phyloP scores from a whole-genome alignment of 768 basidiomycete genomes.

The Botryobasidium botryosum region DNA sequence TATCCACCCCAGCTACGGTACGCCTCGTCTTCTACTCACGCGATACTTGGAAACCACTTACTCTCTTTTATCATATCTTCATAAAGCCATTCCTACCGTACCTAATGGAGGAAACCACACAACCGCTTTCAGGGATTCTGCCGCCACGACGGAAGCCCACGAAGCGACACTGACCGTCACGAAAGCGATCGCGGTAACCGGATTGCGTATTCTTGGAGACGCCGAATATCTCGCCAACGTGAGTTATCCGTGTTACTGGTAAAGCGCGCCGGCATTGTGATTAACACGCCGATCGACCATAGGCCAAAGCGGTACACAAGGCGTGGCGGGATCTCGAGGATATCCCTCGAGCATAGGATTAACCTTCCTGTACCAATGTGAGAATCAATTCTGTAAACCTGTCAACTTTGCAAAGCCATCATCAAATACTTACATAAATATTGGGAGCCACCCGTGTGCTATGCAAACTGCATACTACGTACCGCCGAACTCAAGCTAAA shows the following conservation, averaged over 20 bases:
- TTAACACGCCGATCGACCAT: too few relatives aligned
- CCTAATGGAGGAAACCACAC: conserved; percentile 67
- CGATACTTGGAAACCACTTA: not conserved
- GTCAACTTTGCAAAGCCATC: too few relatives aligned
- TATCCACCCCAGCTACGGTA: conserved; percentile 59
- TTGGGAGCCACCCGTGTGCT: too few relatives aligned
- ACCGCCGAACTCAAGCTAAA: too few relatives aligned
- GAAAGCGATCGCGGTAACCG: conserved; percentile 54
- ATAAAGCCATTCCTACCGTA: conserved; percentile 55
- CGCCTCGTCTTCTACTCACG: conserved; percentile 11
- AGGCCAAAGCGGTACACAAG: too few relatives aligned
- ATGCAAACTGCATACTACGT: too few relatives aligned
- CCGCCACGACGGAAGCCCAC: conserved; percentile 43
- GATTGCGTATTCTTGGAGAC: conserved; percentile 52
- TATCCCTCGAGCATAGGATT: too few relatives aligned
- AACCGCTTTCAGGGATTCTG: conserved; percentile 42
- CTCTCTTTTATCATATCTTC: not conserved
- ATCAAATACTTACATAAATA: too few relatives aligned
- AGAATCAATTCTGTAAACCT: too few relatives aligned
- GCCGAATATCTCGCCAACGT: conserved; percentile 44
- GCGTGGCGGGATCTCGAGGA: too few relatives aligned
- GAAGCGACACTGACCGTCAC: conserved; percentile 47
- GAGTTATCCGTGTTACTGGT: conserved; percentile 4
- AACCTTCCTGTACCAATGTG: too few relatives aligned
- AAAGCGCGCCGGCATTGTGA: conserved; percentile 42